Evolutionary conservation across 1,284 basidiomycete species (phyloP), one percentile per base, ranked within the genome.

Genomic region (Farysia itapuensis): DNA sequence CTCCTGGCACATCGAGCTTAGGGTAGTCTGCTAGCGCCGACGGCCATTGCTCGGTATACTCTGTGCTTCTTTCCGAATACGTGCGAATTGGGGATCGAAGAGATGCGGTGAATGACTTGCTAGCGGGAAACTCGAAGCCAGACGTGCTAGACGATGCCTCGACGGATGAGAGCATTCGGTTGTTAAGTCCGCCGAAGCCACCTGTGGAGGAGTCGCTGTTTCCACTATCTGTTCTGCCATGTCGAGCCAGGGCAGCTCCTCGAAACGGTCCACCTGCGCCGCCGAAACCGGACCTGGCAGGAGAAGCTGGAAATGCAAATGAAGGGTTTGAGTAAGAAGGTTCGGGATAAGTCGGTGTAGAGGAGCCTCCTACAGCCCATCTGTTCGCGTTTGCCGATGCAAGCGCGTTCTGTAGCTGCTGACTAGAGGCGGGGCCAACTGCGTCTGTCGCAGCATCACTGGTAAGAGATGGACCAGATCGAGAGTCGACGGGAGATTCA

Each of bases 161-260:
- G 31, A 51, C 41, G 7, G 49, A 38, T 5, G 39, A 29, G 23
- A 42, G 46, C 32, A 50, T 29, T 18, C 57, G 50, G 18, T 49
- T 49, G 16, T 43, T 46, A 16, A 60, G 50, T 15, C 57, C 57
- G 12, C 50, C 57, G 21, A 46, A 48, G 16, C 63, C 63, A 2
- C 57, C 58, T 2, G 57, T 51, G 11, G 57, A 60, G 19, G 58
- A 65, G 31, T 65, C 53, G 32, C 63, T 61, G 31, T 57, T 61
- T 5, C 39, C 57, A 15, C 52, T 56, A 9, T 57, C 63, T 5
- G 56, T 46, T 30, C 63, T 48, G 9, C 49, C 58, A 34, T 65
- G 63, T 49, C 45, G 52, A 16, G 43, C 53, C 26, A 65, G 43
- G 3, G 57, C 63, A 23, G 63, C 57, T 18, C 59, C 59, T 14